Percentiles rank a stretch among this genome's conserved stretches.
These are phyloP conservation scores for Fagopyrum tataricum DNA, from an alignment of 148 eudicot genomes.

Conservation along the genomic window DNA sequence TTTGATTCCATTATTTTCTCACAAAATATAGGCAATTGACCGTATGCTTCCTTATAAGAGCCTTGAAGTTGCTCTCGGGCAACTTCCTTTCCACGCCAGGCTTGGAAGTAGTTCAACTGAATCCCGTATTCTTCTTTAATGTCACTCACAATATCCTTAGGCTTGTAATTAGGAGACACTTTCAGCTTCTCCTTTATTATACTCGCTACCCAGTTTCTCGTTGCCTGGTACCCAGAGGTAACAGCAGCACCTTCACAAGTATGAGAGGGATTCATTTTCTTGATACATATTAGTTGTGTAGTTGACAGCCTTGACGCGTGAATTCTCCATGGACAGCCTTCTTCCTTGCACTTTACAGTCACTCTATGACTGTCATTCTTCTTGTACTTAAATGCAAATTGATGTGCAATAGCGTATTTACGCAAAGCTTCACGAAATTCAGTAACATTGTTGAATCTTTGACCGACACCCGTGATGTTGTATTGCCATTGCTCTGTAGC, in stretches of 20 bases:
- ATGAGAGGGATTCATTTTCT: slow-evolving; percentile 80
- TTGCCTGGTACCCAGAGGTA: slow-evolving; percentile 71
- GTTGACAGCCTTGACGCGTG: slow-evolving; percentile 94
- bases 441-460: slow-evolving; percentile 75
- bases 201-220: slow-evolving; percentile 95
- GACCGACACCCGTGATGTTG: slow-evolving; percentile 88
- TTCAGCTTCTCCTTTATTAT: slow-evolving; percentile 83
- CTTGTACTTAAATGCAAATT: slow-evolving; percentile 82
- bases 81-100: slow-evolving; percentile 97
- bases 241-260: slow-evolving; percentile 75
- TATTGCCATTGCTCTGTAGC: slow-evolving; percentile 85
- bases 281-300: slow-evolving; percentile 79
- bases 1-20: slow-evolving; percentile 88
- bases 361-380: slow-evolving; percentile 96
- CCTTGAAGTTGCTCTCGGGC: slow-evolving; percentile 98
- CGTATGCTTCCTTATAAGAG: slow-evolving; percentile 92
- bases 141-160: slow-evolving; percentile 89
- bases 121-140: slow-evolving; percentile 84
- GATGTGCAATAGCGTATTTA: slow-evolving; percentile 80
- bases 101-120: slow-evolving; percentile 84
- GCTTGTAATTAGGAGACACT: slow-evolving; percentile 75
- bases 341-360: slow-evolving; percentile 92
- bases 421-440: slow-evolving; percentile 89
- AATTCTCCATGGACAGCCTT: slow-evolving; percentile 95
- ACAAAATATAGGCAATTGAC: slow-evolving; percentile 67